Conservation (phyloP, 345 rosid genomes). For the Euphorbia peplus region DNA sequence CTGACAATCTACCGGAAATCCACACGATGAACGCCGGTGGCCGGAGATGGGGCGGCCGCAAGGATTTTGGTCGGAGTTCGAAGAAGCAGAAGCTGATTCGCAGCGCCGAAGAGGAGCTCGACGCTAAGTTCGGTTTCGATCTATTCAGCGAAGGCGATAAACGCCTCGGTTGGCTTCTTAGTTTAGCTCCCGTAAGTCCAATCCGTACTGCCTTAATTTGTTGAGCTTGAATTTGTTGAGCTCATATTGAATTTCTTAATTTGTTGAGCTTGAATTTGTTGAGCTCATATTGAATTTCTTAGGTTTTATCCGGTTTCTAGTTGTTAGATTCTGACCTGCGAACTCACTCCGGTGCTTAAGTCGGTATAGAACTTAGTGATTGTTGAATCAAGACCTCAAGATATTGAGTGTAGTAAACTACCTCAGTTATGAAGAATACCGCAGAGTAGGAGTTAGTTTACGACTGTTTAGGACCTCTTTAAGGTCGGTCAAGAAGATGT, state of each 20-base stretch:
- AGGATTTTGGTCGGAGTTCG: conserved; percentile 41
- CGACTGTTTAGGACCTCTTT: too few species aligned
- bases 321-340: too few species aligned
- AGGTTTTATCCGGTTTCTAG: neutral
- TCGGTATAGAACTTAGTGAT: too few species aligned
- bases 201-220: neutral
- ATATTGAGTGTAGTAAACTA: too few species aligned
- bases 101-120: conserved; percentile 77
- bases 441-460: too few species aligned
- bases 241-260: neutral
- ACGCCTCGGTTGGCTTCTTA: conserved; percentile 94
- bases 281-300: neutral
- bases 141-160: conserved; percentile 84
- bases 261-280: neutral
- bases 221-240: neutral
- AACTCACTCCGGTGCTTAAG: too few species aligned
- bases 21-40: conserved; percentile 38
- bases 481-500: too few species aligned
- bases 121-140: conserved; percentile 81
- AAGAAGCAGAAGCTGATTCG: conserved; percentile 67
- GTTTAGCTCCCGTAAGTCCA: conserved; percentile 62
- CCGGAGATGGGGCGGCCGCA: conserved; percentile 53
- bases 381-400: too few species aligned
- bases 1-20: neutral
- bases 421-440: too few species aligned